These are phyloP conservation scores for Cenchrus americanus DNA, from an alignment of 176 grass and related monocot genomes.

Conservation along the genomic window DNA sequence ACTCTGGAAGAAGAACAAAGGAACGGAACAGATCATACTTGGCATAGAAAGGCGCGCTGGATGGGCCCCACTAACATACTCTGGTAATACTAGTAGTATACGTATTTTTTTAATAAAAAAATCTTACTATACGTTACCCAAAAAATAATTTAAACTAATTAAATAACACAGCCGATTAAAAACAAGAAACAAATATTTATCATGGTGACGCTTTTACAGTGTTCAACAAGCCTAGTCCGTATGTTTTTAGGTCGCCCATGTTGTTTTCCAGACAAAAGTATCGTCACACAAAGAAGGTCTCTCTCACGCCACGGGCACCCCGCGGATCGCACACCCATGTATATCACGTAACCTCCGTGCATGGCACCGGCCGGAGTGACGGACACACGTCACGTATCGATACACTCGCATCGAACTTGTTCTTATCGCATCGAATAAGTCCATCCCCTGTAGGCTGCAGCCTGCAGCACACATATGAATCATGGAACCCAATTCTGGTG, in stretches of 20 bases:
- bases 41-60: too few relatives aligned
- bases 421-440: conserved; percentile 36
- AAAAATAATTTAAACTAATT: too few relatives aligned
- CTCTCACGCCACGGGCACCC: not conserved
- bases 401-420: not conserved
- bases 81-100: too few relatives aligned
- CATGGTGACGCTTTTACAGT: too few relatives aligned
- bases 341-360: conserved; percentile 25
- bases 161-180: too few relatives aligned
- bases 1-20: not conserved
- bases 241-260: not conserved
- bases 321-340: not conserved
- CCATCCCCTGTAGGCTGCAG: not conserved
- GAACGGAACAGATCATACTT: not conserved
- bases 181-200: too few relatives aligned
- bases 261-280: conserved; percentile 36
- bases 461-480: not conserved
- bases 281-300: not conserved
- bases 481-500: not conserved
- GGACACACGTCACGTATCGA: not conserved
- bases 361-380: not conserved
- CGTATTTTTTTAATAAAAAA: too few relatives aligned
- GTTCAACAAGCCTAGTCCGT: not conserved
- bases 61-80: too few relatives aligned
- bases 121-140: too few relatives aligned